Base-by-base conservation (phyloP, 495 filamentous ascomycete species). In the Xylaria palmicola region DNA sequence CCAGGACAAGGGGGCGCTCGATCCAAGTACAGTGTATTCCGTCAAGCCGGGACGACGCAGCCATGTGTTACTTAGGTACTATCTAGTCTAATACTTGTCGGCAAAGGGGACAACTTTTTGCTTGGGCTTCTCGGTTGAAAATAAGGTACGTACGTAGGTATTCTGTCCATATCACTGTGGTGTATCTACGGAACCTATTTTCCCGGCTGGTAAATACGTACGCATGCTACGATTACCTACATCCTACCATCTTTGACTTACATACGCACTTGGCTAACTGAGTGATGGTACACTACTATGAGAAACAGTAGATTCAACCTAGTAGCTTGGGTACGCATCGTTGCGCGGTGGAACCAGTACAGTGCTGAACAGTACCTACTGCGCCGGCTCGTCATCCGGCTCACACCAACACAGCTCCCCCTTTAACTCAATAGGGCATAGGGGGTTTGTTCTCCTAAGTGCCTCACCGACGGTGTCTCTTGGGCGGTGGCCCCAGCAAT, bases 301-400 rank as follows among this genome's bases (percentile, higher is more conserved):
- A n/a, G n/a, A n/a, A n/a, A n/a, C n/a, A n/a, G n/a, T n/a, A n/a
- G n/a, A n/a, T n/a, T 36, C 32, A 36, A 36, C 32, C 32, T 36
- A 6, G 32, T 6, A 36, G 32, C 13, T 13, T 36, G 6, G 32
- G 13, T 6, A 13, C 32, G 32, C n/a, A n/a, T n/a, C n/a, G n/a
- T n/a, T n/a, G n/a, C n/a, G n/a, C n/a, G n/a, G n/a, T n/a, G n/a
- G 39, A 9, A 41, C 43, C 9, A 17, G 24, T 29, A 8, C 15
- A 2, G 24, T 34, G 34, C 27, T 32, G 17, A 32, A 19, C 32
- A 6, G 32, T 13, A 36, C 6, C 32, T 48, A 26, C 53, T 32
- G 22, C 44, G 13, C 53, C 53, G 53, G 53, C 53, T 44, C 41
- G 34, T 22, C 13, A 56, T 26, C 53, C 53, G 53, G 53, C 27